phyloP scores from a whole-genome alignment of 202 grass and related monocot species.

The Tripidium arundinaceum region DNA sequence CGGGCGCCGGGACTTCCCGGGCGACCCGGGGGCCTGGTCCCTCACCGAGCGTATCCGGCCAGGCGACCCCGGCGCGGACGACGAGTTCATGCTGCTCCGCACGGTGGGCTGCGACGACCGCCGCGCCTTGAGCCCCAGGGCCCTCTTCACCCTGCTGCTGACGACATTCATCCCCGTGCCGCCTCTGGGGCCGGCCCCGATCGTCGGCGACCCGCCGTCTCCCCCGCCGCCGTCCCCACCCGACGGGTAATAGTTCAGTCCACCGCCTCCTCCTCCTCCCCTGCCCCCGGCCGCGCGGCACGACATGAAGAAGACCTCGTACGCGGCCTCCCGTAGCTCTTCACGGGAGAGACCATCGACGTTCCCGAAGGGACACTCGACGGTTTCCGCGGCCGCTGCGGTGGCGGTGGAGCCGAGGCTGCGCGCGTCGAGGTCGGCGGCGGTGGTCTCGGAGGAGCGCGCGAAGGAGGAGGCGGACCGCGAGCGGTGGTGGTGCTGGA shows the following conservation, averaged over 20 bases:
- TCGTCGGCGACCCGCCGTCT: conserved; percentile 22
- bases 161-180: conserved; percentile 75
- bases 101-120: conserved; percentile 58
- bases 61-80: conserved; percentile 50
- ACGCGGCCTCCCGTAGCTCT: conserved; percentile 70
- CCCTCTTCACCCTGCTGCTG: conserved; percentile 68
- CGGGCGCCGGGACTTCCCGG: conserved; percentile 43
- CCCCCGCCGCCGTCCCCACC: neutral
- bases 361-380: conserved; percentile 64
- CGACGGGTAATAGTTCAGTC: conserved; percentile 31
- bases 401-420: conserved; percentile 11
- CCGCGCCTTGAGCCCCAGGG: conserved; percentile 71
- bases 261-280: conserved; percentile 7
- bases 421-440: conserved; percentile 19
- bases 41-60: conserved; percentile 20
- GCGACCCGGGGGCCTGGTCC: conserved; percentile 30
- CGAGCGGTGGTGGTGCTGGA: conserved; percentile 42
- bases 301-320: conserved; percentile 94
- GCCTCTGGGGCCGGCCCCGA: conserved; percentile 48
- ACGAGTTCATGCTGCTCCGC: conserved; percentile 26
- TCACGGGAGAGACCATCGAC: conserved; percentile 43
- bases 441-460: conserved; percentile 37
- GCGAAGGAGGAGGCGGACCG: conserved; percentile 52
- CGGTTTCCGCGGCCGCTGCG: conserved; percentile 12
- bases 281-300: conserved; percentile 51